phyloP scores from a whole-genome alignment of 2,329 filamentous ascomycete species.

The Aspergillus piperis region DNA sequence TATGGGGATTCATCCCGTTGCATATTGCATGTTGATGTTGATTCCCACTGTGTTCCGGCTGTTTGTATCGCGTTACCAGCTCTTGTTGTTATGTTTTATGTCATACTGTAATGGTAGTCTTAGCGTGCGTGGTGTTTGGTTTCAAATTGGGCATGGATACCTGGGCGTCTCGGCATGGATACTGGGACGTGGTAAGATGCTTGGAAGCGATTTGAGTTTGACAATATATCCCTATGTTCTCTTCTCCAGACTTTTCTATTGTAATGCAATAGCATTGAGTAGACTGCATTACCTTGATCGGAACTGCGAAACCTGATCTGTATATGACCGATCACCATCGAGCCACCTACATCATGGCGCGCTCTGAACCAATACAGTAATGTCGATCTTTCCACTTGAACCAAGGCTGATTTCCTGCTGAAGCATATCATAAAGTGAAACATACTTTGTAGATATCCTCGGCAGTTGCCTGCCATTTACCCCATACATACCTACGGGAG shows the following conservation, averaged over 20 bases:
- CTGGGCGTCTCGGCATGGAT: slow-evolving; percentile 15
- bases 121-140: slow-evolving; percentile 8
- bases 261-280: too few species aligned
- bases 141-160: slow-evolving; percentile 12
- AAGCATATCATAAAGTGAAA: too few species aligned
- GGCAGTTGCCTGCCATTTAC: too few species aligned
- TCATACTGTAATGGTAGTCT: background rate
- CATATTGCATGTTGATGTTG: slow-evolving; percentile 1
- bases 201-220: background rate
- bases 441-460: too few species aligned
- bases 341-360: background rate
- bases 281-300: too few species aligned
- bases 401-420: too few species aligned
- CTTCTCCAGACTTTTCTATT: background rate
- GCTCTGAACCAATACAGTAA: background rate
- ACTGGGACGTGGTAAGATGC: slow-evolving; percentile 2
- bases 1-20: background rate
- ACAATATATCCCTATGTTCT: background rate
- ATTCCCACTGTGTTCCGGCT: background rate
- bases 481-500: too few species aligned
- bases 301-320: background rate
- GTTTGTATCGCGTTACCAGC: background rate
- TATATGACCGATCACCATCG: background rate
- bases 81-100: slow-evolving; percentile 1
- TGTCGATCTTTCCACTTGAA: background rate